Conservation (phyloP, 805 yeast species). For the Wickerhamiella kurtzmanii region DNA sequence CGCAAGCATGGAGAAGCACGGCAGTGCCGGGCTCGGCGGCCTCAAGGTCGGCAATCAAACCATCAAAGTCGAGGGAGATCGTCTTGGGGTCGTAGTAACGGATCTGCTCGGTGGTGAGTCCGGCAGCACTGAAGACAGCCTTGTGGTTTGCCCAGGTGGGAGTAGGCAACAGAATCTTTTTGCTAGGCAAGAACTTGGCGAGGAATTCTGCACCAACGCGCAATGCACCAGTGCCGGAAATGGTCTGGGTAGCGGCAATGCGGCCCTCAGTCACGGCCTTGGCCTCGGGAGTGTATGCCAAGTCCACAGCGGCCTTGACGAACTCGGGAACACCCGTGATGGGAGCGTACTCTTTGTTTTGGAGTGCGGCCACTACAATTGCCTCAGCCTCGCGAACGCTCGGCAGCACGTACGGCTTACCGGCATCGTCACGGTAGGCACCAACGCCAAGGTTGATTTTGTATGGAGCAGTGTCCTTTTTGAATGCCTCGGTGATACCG, state of each 20-base stretch:
- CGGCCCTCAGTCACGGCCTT: constrained; percentile 45
- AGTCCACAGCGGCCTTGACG: constrained; percentile 51
- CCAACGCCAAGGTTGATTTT: constrained; percentile 64
- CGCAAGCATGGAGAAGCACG: constrained; percentile 83
- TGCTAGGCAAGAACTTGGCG: constrained; percentile 41
- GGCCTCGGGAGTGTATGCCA: constrained; percentile 57
- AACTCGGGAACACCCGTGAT: constrained; percentile 66
- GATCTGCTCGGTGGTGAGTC: constrained; percentile 47
- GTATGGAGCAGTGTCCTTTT: constrained; percentile 39
- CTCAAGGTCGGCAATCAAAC: constrained; percentile 45
- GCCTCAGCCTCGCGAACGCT: constrained; percentile 55
- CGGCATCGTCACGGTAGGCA: constrained; percentile 81
- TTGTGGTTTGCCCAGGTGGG: constrained; percentile 95
- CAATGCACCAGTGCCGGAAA: constrained; percentile 92
- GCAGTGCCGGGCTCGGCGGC: constrained; percentile 45
- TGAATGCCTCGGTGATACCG: constrained; percentile 61
- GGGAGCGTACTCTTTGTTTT: constrained; percentile 75
- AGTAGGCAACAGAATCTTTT: constrained; percentile 54
- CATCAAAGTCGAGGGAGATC: constrained; percentile 52
- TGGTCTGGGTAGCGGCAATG: constrained; percentile 72
- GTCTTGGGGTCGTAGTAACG: constrained; percentile 53
- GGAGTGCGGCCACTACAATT: constrained; percentile 34
- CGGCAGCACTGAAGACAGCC: constrained; percentile 64
- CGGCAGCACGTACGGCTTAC: constrained; percentile 82
- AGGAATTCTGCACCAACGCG: constrained; percentile 74